A percentile compares a stretch with the other conserved stretches of the same genome.
phyloP scores from a whole-genome alignment of 306 rosid genomes.

The Astragalus glycyphyllos region DNA sequence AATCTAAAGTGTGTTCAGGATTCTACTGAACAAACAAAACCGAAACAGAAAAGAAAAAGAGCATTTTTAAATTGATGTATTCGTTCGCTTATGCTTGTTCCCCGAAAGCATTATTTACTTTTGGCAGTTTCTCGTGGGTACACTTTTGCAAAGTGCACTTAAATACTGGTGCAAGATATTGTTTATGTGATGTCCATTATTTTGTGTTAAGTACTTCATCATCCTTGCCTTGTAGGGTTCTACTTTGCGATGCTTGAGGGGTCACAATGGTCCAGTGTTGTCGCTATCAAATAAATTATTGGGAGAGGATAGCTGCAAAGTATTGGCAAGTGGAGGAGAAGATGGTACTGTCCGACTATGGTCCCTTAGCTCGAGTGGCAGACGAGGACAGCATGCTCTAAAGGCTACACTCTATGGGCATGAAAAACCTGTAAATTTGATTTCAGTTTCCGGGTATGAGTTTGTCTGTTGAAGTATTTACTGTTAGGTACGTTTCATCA shows the following conservation, averaged over 20 bases:
- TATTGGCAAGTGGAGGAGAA: slow-evolving; percentile 97
- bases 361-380: slow-evolving; percentile 74
- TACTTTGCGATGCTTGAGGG: slow-evolving; percentile 69
- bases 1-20: neutral
- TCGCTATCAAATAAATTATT: slow-evolving; percentile 73
- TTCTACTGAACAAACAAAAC: slow-evolving; percentile 3
- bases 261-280: slow-evolving; percentile 85
- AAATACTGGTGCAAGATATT: neutral
- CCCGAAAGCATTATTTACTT: slow-evolving; percentile 26
- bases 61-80: neutral
- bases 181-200: slow-evolving; percentile 26
- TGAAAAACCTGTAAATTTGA: slow-evolving; percentile 67
- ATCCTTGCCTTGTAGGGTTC: slow-evolving; percentile 55
- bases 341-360: slow-evolving; percentile 90
- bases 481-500: neutral
- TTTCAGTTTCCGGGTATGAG: slow-evolving; percentile 84
- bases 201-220: slow-evolving; percentile 16
- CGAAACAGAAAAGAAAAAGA: neutral
- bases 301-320: slow-evolving; percentile 67
- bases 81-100: slow-evolving; percentile 17
- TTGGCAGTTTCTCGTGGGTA: neutral
- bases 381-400: slow-evolving; percentile 67
- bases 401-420: slow-evolving; percentile 88
- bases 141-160: slow-evolving; percentile 31
- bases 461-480: slow-evolving; percentile 22